A percentile compares a stretch with the other conserved stretches of the same genome.
These are phyloP conservation scores for Alternaria infectoria DNA, from an alignment of 2,329 filamentous ascomycete genomes.

Conservation along the genomic window DNA sequence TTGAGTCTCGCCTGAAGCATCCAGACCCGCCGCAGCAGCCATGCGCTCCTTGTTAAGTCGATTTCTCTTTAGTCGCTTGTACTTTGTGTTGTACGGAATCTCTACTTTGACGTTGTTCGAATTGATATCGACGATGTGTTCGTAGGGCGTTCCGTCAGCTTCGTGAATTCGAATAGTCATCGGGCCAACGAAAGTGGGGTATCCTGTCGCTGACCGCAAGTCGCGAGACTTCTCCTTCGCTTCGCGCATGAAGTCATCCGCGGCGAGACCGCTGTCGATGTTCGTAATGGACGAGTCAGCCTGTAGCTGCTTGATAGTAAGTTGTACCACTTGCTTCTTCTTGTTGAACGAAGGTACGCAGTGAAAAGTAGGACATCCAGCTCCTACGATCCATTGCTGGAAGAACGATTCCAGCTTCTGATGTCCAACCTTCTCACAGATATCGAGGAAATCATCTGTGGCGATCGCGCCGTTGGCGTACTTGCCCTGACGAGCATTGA, in stretches of 20 bases:
- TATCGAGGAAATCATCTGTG: slow-evolving; percentile 77
- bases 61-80: slow-evolving; percentile 93
- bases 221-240: slow-evolving; percentile 78
- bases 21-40: slow-evolving; percentile 67
- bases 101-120: slow-evolving; percentile 85
- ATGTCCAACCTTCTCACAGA: slow-evolving; percentile 87
- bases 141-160: slow-evolving; percentile 96
- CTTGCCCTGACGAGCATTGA: slow-evolving; percentile 83
- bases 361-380: slow-evolving; percentile 86
- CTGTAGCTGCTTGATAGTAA: slow-evolving; percentile 76
- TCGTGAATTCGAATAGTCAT: slow-evolving; percentile 99
- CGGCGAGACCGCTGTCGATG: slow-evolving; percentile 59
- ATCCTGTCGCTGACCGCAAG: slow-evolving; percentile 72
- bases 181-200: slow-evolving; percentile 87
- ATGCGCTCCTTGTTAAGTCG: slow-evolving; percentile 80
- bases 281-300: slow-evolving; percentile 33
- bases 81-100: slow-evolving; percentile 98
- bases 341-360: slow-evolving; percentile 95
- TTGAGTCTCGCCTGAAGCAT: slow-evolving; percentile 66
- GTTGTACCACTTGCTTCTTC: slow-evolving; percentile 92
- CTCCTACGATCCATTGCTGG: slow-evolving; percentile 87
- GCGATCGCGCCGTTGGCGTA: slow-evolving; percentile 73
- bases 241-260: slow-evolving; percentile 80
- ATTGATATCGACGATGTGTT: slow-evolving; percentile 95
- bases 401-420: slow-evolving; percentile 90